A percentile compares a stretch with the other conserved stretches of the same genome.
Evolutionary conservation across 2,329 filamentous ascomycete species (phyloP).

Genomic region (Verticillium klebahnii): DNA sequence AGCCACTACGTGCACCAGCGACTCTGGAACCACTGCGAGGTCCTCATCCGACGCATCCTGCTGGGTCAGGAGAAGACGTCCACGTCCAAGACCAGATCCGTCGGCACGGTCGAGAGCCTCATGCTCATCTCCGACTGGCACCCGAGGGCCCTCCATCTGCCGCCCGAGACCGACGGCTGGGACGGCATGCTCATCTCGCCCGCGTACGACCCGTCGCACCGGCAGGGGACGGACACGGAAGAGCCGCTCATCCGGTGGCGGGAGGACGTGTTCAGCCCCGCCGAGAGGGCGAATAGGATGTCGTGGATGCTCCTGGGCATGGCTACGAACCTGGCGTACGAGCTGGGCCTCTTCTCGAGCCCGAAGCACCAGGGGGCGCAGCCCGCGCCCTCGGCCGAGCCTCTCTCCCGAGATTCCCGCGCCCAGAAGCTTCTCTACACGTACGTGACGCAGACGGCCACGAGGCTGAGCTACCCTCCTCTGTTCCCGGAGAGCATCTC

Average conservation of each 20-base stretch:
- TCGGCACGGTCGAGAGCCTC: conserved; percentile 14
- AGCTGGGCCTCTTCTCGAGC: conserved; percentile 14
- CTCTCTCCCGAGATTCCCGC: conserved; percentile 1
- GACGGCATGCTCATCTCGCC: conserved; percentile 14
- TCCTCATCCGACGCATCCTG: conserved; percentile 11
- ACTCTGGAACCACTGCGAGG: conserved; percentile 14
- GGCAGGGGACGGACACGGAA: conserved; percentile 14
- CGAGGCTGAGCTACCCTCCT: conserved; percentile 3
- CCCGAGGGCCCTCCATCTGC: conserved; percentile 13
- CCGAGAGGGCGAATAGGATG: conserved; percentile 18
- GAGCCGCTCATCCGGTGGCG: conserved; percentile 17
- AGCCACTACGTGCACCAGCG: conserved; percentile 13
- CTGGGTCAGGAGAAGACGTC: conserved; percentile 15
- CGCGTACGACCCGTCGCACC: conserved; percentile 13
- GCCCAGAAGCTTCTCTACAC: conserved; percentile 15
- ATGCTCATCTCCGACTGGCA: conserved; percentile 18
- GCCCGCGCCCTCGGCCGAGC: background rate
- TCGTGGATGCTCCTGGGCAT: conserved; percentile 21
- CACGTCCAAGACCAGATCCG: conserved; percentile 13
- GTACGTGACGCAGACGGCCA: conserved; percentile 14
- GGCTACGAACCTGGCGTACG: conserved; percentile 15
- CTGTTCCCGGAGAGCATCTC: conserved; percentile 7
- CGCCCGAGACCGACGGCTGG: conserved; percentile 18
- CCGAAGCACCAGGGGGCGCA: background rate
- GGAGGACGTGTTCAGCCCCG: conserved; percentile 19